Conservation (phyloP, 2,329 filamentous ascomycete genomes). For the Pyrenophora teres region DNA sequence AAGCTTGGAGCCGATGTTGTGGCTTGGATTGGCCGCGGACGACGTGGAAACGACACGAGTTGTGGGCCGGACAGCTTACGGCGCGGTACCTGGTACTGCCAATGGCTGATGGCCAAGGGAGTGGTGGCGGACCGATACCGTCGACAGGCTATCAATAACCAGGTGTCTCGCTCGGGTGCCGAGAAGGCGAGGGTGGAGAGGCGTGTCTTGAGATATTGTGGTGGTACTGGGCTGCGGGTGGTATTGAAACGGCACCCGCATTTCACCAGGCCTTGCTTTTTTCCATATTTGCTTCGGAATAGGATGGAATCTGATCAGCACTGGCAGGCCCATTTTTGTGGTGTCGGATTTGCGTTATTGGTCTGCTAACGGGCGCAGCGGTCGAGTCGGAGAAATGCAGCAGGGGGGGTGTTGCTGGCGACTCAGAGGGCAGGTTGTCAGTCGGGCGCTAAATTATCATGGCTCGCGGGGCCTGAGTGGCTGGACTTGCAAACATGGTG, state of each 20-base stretch:
- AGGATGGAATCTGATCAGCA: constrained; percentile 47
- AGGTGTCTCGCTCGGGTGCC: constrained; percentile 20
- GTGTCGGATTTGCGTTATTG: constrained; percentile 35
- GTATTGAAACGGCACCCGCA: constrained; percentile 41
- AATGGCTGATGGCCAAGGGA: constrained; percentile 38
- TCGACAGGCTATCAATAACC: constrained; percentile 36
- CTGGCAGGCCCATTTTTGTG: constrained; percentile 37
- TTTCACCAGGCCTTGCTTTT: constrained; percentile 31
- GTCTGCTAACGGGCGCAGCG: constrained; percentile 33
- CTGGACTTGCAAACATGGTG: constrained; percentile 42
- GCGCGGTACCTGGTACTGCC: constrained; percentile 37
- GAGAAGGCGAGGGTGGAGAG: constrained; percentile 25
- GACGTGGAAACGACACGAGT: constrained; percentile 41
- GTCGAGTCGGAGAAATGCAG: constrained; percentile 42
- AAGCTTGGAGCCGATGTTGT: constrained; percentile 32
- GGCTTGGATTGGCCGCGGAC: constrained; percentile 41
- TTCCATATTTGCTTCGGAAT: constrained; percentile 45
- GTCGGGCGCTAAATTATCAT: constrained; percentile 45
- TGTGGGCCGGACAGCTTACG: constrained; percentile 39
- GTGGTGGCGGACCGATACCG: constrained; percentile 35
- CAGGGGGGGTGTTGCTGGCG: constrained; percentile 34
- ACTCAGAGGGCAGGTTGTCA: constrained; percentile 38
- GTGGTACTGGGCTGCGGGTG: constrained; percentile 28
- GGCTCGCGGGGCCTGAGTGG: constrained; percentile 39
- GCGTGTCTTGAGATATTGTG: constrained; percentile 22